Evolutionary conservation across 768 basidiomycete species (phyloP).

Genomic region (Amanita muscaria): DNA sequence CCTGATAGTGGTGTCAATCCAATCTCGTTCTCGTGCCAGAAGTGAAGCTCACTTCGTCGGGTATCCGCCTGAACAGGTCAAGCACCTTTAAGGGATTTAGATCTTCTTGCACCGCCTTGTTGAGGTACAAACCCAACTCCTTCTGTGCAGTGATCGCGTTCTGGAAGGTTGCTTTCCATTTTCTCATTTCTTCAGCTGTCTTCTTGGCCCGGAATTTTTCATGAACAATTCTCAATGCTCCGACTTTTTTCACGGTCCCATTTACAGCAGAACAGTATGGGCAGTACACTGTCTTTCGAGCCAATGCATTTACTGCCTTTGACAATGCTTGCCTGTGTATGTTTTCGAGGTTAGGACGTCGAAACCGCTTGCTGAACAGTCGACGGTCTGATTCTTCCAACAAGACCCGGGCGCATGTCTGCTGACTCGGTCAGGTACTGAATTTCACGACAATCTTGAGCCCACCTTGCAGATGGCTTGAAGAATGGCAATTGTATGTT

Average conservation of each 20-base stretch:
- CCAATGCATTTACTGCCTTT: slow-evolving; percentile 78
- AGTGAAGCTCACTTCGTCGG: slow-evolving; percentile 61
- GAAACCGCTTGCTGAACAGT: slow-evolving; percentile 80
- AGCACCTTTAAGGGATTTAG: slow-evolving; percentile 90
- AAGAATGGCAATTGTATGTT: slow-evolving; percentile 86
- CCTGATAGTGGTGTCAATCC: slow-evolving; percentile 35
- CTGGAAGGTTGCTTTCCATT: slow-evolving; percentile 75
- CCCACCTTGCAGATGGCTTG: slow-evolving; percentile 95
- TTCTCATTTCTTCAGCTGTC: slow-evolving; percentile 80
- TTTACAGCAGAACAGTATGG: slow-evolving; percentile 91
- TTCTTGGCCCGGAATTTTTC: slow-evolving; percentile 97
- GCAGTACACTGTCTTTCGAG: slow-evolving; percentile 87
- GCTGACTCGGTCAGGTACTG: not conserved
- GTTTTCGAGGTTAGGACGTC: slow-evolving; percentile 85
- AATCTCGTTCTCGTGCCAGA: not conserved
- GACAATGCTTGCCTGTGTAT: slow-evolving; percentile 75
- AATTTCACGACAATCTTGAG: not conserved
- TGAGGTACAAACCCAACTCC: slow-evolving; percentile 76
- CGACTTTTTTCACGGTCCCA: slow-evolving; percentile 93
- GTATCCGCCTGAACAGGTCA: slow-evolving; percentile 86
- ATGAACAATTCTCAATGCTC: slow-evolving; percentile 92
- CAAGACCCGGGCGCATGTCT: slow-evolving; percentile 90
- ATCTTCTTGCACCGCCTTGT: slow-evolving; percentile 86
- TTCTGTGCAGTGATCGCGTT: slow-evolving; percentile 81
- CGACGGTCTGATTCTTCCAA: slow-evolving; percentile 84